Percentiles rank a stretch among this genome's conserved stretches.
Evolutionary conservation across 495 filamentous ascomycete species (phyloP).

Genomic region (Staphylotrichum longicolle): DNA sequence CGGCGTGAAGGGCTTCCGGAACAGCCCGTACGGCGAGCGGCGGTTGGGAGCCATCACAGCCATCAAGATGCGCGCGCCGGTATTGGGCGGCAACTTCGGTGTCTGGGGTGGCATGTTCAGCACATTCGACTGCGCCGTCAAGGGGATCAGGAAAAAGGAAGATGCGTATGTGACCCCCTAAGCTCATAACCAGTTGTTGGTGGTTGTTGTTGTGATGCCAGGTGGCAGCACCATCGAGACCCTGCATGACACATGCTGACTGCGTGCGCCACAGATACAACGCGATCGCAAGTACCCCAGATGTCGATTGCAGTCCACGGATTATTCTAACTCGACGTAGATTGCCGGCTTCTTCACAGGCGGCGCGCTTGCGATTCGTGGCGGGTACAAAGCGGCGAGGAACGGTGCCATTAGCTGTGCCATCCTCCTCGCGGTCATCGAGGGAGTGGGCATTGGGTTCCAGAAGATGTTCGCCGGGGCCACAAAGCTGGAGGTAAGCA

Average conservation of each 20-base stretch:
- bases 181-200: background rate
- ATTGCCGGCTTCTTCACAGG: constrained; percentile 97
- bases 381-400: constrained; percentile 80
- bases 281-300: constrained; percentile 55
- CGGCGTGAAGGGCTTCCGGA: constrained; percentile 93
- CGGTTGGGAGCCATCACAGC: constrained; percentile 94
- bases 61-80: constrained; percentile 93
- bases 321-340: constrained; percentile 8
- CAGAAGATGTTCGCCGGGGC: constrained; percentile 93
- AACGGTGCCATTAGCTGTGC: constrained; percentile 96
- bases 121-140: constrained; percentile 95
- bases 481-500: constrained; percentile 74
- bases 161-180: constrained; percentile 60
- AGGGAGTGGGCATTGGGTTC: constrained; percentile 96
- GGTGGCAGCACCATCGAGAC: background rate
- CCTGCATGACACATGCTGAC: background rate
- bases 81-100: constrained; percentile 96
- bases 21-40: constrained; percentile 85
- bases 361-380: constrained; percentile 84
- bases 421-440: constrained; percentile 89
- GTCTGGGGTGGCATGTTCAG: constrained; percentile 91
- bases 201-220: background rate
- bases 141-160: constrained; percentile 93
- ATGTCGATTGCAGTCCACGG: background rate
- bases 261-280: constrained; percentile 50